Evolutionary conservation across 352 stramenopile genomes (phyloP).

Genomic region (Pythium graminicola): DNA sequence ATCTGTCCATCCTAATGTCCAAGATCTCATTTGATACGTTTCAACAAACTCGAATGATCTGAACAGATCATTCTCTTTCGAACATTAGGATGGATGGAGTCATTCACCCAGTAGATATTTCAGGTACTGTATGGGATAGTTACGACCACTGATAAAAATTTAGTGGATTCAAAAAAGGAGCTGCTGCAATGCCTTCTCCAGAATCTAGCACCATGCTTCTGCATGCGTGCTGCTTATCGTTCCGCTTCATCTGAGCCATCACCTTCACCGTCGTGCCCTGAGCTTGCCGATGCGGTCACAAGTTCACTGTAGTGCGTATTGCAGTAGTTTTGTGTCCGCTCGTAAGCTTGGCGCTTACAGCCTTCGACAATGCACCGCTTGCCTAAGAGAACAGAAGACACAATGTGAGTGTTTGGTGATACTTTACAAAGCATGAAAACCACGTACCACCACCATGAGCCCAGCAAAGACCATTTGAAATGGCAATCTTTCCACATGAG

Average conservation of each 20-base stretch:
- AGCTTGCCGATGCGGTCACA: not conserved
- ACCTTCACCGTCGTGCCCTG: slow-evolving; percentile 1
- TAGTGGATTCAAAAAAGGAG: not conserved
- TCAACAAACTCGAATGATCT: not conserved
- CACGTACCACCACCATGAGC: slow-evolving; percentile 51
- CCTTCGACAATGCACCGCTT: slow-evolving; percentile 67
- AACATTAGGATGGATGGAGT: too few relatives aligned
- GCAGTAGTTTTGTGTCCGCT: slow-evolving; percentile 73
- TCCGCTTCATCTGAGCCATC: slow-evolving; percentile 1
- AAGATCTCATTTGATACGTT: not conserved
- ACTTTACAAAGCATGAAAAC: not conserved
- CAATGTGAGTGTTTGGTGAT: not conserved
- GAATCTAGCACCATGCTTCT: not conserved
- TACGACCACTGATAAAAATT: not conserved
- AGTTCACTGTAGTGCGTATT: slow-evolving; percentile 49
- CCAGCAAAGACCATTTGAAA: slow-evolving; percentile 73
- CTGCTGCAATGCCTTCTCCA: not conserved
- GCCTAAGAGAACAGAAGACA: slow-evolving; percentile 11
- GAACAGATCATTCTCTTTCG: too few relatives aligned
- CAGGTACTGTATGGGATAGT: not conserved
- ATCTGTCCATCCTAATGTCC: slow-evolving; percentile 2
- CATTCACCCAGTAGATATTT: too few relatives aligned
- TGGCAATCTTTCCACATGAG: slow-evolving; percentile 73
- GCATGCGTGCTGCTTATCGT: not conserved
- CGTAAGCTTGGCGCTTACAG: slow-evolving; percentile 68